Base-by-base conservation (phyloP, 257 asterid species). In the Rhazya stricta region DNA sequence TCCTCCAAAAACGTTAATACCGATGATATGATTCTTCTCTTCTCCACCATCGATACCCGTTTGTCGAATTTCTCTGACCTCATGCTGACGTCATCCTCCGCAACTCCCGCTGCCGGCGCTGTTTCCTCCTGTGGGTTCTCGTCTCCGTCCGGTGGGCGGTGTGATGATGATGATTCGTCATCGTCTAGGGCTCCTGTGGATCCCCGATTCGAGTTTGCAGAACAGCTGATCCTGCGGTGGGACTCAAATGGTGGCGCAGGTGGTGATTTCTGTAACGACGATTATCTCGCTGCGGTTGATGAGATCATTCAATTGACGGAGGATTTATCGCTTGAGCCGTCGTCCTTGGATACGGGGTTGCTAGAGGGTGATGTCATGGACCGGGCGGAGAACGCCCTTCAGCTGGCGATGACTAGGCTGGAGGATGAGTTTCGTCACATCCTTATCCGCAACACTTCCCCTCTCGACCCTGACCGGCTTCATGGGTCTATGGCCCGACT, bases 341-440 rank as follows among this genome's bases (percentile, higher is more conserved):
- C 46, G 30, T 19, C 67, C 0, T 58, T 63, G 3, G 72, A 57
- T 43, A 86, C 69, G 1, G 86, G 76, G 3, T 76, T 46, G 32
- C 46, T 6, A 27, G 75, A 45, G 21, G 89, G 72, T 16, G 87
- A 82, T 39, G 84, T 81, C 54, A 51, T 78, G 82, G 96, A 89
- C 77, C 89, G 97, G 1, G 98, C 91, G 62, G 97, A 89, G 79
- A 91, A 79, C 71, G 89, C 95, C 13, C 84, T 94, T 69, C 97
- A 92, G 84, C 77, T 89, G 53, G 94, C 97, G 23, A 94, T 94
- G 97, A 65, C 93, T 23, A 82, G 92, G 39, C 78, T 94, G 72
- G 98, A 94, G 87, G 97, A 94, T 10, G 97, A 94, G 83, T 92
- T 94, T 75, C 94, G 96, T 8, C 91, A 85, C 30, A 75, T 87